Evolutionary conservation across 208 protist species (phyloP), one percentile per base, ranked within the genome.

Genomic region (Leishmania lainsoni): DNA sequence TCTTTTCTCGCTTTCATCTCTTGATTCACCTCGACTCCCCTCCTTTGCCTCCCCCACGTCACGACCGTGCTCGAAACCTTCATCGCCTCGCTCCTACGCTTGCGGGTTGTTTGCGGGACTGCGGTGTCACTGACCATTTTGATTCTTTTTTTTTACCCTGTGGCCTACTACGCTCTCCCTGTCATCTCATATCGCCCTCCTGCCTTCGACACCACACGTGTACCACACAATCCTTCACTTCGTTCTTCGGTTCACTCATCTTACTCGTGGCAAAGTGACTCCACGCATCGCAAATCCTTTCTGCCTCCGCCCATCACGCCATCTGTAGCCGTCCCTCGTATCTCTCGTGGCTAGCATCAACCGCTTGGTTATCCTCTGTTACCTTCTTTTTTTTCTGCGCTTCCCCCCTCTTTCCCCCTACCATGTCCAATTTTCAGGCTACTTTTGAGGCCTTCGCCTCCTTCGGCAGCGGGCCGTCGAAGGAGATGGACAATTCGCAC

Each of bases 401-500:
- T 0, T n/a, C 45, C 48, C 35, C n/a, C 48, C 79, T 59, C 8
- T 78, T 78, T 26, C 32, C 54, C 48, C 52, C 52, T 32, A 83
- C 48, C 20, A 92, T 92, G 86, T 61, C 81, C 74, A 45, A 73
- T 35, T 83, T 97, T 54, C 85, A 96, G 81, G 56, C 83, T 26
- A 83, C 80, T 69, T 98, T 98, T 71, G 92, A 96, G 80, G 87
- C 88, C 32, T 98, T 98, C 81, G 93, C 92, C 73, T 96, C 92
- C 85, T 98, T 98, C 79, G 95, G 95, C 80, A 81, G 86, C 45
- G 95, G 92, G 16, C 83, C 93, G 39, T 88, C 90, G 8, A 95
- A 95, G 84, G 93, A 98, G 45, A 98, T 98, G 93, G 92, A 96
- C 86, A 98, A 98, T 85, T 86, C 86, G 74, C 91, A 96, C 87